phyloP scores from a whole-genome alignment of 1,284 basidiomycete genomes.

The Cronartium quercuum region DNA sequence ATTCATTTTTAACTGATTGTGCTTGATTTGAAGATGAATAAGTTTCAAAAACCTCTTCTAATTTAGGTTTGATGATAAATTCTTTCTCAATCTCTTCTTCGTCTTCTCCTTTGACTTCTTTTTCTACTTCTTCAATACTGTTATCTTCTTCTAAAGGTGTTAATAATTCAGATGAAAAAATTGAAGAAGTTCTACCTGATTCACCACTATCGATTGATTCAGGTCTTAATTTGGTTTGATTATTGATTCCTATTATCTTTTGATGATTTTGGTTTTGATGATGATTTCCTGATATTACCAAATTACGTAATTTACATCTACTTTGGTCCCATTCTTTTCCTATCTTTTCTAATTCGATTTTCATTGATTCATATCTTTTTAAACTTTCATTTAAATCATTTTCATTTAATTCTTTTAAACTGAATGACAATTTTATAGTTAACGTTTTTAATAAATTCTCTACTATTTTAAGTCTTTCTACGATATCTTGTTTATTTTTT shows the following conservation, averaged over 20 bases:
- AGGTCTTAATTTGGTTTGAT: conserved; percentile 1
- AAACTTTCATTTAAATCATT: too few species aligned
- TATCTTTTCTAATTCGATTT: conserved; percentile 9
- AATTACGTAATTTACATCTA: conserved; percentile 1
- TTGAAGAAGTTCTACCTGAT: conserved; percentile 14
- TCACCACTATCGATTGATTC: conserved; percentile 28
- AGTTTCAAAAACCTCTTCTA: conserved; percentile 17
- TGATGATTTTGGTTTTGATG: too few species aligned
- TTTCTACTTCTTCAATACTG: neutral
- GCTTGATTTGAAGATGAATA: too few species aligned
- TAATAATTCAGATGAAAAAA: conserved; percentile 13
- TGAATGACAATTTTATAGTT: too few species aligned
- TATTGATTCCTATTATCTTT: too few species aligned
- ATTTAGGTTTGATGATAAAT: neutral
- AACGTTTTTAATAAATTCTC: too few species aligned
- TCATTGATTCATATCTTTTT: conserved; percentile 33
- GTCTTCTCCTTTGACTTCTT: neutral
- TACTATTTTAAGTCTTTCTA: too few species aligned
- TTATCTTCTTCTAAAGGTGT: conserved; percentile 13
- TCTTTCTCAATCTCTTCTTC: neutral
- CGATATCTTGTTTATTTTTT: too few species aligned
- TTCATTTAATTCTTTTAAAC: too few species aligned
- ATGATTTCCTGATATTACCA: neutral
- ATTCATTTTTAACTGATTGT: neutral
- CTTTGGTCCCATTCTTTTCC: conserved; percentile 28